Conservation (phyloP, 2,329 filamentous ascomycete genomes). For the Fusarium sp. region DNA sequence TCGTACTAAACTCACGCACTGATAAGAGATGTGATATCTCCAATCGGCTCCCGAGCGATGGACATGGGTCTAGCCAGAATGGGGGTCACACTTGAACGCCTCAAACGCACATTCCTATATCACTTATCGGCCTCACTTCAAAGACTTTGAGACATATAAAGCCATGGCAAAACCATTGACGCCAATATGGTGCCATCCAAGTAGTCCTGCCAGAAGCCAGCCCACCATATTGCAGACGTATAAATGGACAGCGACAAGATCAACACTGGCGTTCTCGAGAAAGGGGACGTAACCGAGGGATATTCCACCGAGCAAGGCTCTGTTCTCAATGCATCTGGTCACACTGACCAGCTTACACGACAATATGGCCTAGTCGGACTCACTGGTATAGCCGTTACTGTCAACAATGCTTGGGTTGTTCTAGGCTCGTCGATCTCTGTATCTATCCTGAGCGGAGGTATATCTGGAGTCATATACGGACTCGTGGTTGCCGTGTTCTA, state of each 20-base stretch:
- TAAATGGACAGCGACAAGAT: constrained; percentile 23
- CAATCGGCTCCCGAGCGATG: background rate
- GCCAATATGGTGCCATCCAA: too few relatives aligned
- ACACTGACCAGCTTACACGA: constrained; percentile 38
- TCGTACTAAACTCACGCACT: background rate
- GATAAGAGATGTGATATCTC: constrained; percentile 15
- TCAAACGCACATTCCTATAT: background rate
- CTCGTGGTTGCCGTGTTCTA: constrained; percentile 40
- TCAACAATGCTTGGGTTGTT: constrained; percentile 46
- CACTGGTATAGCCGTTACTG: constrained; percentile 42
- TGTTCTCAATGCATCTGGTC: constrained; percentile 34
- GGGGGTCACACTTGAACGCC: background rate
- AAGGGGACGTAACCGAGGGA: constrained; percentile 11
- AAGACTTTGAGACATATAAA: background rate
- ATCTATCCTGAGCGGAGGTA: constrained; percentile 38
- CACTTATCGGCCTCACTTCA: background rate
- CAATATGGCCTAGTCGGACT: constrained; percentile 43
- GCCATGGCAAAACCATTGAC: too few relatives aligned
- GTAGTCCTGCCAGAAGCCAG: too few relatives aligned
- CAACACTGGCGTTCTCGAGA: constrained; percentile 8
- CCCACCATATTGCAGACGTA: background rate
- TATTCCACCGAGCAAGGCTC: constrained; percentile 16
- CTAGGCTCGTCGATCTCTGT: constrained; percentile 42
- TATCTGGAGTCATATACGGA: constrained; percentile 41
- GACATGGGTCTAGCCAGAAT: constrained; percentile 28